Conservation (phyloP, 768 basidiomycete species). For the Albatrellus ellisii region DNA sequence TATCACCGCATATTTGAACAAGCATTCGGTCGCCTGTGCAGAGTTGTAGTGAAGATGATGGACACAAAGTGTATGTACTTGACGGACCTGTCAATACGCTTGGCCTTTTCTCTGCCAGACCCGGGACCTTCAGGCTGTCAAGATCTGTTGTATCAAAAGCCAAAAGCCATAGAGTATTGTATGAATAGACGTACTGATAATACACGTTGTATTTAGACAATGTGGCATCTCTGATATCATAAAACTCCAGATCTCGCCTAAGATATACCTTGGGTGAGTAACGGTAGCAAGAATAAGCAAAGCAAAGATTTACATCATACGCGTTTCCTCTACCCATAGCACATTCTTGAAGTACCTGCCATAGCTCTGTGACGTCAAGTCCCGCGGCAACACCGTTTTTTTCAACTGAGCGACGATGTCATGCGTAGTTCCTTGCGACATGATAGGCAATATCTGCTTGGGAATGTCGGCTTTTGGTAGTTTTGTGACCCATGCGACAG, state of each 20-base stretch:
- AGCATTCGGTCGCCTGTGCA: conserved; percentile 30
- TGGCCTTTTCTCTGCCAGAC: conserved; percentile 12
- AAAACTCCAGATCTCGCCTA: conserved; percentile 23
- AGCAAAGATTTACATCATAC: conserved; percentile 25
- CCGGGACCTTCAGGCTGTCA: conserved; percentile 8
- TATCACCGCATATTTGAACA: conserved; percentile 28
- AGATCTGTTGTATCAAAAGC: not conserved
- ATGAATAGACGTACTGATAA: conserved; percentile 3
- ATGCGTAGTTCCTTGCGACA: not conserved
- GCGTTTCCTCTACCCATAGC: conserved; percentile 37
- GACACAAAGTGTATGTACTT: not conserved
- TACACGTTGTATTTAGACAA: conserved; percentile 5
- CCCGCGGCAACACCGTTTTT: conserved; percentile 24
- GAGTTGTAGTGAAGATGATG: conserved; percentile 27
- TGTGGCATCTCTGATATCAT: conserved; percentile 10
- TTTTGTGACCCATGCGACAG: conserved; percentile 27
- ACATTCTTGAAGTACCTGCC: conserved; percentile 30
- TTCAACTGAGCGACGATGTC: conserved; percentile 14
- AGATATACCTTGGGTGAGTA: not conserved
- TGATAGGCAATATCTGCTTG: conserved; percentile 5
- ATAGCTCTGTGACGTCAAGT: conserved; percentile 27
- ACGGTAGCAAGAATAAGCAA: not conserved
- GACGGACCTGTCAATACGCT: conserved; percentile 6
- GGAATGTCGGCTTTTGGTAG: conserved; percentile 21
- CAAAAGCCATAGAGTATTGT: not conserved